Base-by-base conservation (phyloP, 176 grass and related monocot genomes). In the Carex myosuroides region DNA sequence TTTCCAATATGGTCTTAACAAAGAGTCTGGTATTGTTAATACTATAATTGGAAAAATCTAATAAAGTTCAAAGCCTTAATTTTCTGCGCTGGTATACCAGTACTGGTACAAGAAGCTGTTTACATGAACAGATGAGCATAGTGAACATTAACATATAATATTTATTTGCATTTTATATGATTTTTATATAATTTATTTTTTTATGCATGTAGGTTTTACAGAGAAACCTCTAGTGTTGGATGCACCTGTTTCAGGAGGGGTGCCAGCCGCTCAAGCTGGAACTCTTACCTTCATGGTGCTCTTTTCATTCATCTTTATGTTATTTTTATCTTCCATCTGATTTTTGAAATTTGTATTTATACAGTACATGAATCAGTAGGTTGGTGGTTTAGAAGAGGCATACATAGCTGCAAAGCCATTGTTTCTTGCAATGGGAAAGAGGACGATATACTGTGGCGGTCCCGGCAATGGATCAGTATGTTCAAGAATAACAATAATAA, bases 231-330 rank as follows among this genome's bases (percentile, higher is more conserved):
- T 89, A 55, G 84, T 98, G 88, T 71, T 95, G 75, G 95, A 95
- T 90, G 92, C 92, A 86, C 92, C 92, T 14, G 95, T 98, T 3
- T 98, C 95, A 4, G 95, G 95, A 90, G 95, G 95, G 58, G 95
- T 98, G 71, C 95, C 92, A 80, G 95, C 95, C 5, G 95, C 95
- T 88, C 88, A 98, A 89, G 82, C 91, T 71, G 91, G 92, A 59
- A 90, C 90, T 44, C 92, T 98, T 58, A 91, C 92, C 76, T 98
- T 98, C 84, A 98, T 98, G 95, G 95, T 98, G 90, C 29, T 81
- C 70, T 44, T 42, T 81, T 84, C 14, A 10, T 61, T 89, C 0
- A 24, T 70, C 20, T 64, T 72, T n/a, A 86, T 53, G 4, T 81
- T 50, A 48, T 37, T 91, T 61, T 90, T 81, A 39, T 42, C 20